These are phyloP conservation scores for Plasmodium blacklocki DNA, from an alignment of 169 alveolate genomes.

Conservation along the genomic window DNA sequence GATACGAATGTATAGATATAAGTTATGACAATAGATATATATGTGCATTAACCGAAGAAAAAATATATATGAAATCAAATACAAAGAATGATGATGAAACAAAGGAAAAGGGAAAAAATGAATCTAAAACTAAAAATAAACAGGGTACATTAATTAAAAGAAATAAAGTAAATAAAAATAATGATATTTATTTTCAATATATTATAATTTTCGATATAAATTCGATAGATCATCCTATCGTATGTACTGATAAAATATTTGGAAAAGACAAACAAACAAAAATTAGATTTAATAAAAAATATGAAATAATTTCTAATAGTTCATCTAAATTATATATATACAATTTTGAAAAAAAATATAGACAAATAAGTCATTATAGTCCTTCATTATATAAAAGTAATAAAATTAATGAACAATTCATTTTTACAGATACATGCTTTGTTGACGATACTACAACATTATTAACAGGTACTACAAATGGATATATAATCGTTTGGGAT, in stretches of 20 bases:
- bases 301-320: constrained; percentile 66
- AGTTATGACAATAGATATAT: constrained; percentile 69
- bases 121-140: not conserved
- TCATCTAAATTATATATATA: constrained; percentile 63
- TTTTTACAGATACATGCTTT: constrained; percentile 72
- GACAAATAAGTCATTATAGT: constrained; percentile 68
- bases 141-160: not conserved
- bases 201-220: constrained; percentile 52
- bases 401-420: constrained; percentile 62
- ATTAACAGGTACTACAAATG: constrained; percentile 73
- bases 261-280: constrained; percentile 61
- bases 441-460: constrained; percentile 58
- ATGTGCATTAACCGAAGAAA: constrained; percentile 71
- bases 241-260: constrained; percentile 61
- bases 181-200: constrained; percentile 34
- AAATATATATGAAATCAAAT: constrained; percentile 24
- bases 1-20: constrained; percentile 72
- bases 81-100: not conserved
- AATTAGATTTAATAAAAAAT: constrained; percentile 65
- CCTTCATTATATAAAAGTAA: constrained; percentile 75
- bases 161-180: not conserved
- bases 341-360: constrained; percentile 52
- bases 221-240: constrained; percentile 36
- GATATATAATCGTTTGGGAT: constrained; percentile 63
- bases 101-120: not conserved